Conservation (phyloP, 805 yeast species). For the Dipodascus geniculatus region DNA sequence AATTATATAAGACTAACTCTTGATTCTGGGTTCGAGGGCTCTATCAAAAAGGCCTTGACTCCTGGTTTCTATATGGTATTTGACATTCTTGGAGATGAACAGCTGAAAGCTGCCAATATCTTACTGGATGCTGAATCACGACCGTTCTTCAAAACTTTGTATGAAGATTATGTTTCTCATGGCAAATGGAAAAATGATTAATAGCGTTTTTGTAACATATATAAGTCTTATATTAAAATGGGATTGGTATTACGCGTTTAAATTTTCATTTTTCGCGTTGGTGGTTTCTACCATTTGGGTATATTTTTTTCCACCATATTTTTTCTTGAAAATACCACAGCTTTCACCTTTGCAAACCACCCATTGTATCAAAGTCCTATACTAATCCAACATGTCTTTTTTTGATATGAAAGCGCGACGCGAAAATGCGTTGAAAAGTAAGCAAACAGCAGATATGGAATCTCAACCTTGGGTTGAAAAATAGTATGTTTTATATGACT, state of each 20-base stretch:
- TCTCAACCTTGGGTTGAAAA: slow-evolving; percentile 81
- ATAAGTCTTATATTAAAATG: background rate
- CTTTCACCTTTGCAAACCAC: too few species aligned
- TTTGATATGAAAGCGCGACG: slow-evolving; percentile 1
- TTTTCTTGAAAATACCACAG: background rate
- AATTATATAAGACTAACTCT: slow-evolving; percentile 48
- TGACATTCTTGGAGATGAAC: slow-evolving; percentile 57
- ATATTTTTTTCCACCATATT: background rate
- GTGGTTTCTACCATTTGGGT: too few species aligned
- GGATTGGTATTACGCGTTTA: too few species aligned
- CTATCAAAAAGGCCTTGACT: slow-evolving; percentile 37
- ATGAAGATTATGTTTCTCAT: slow-evolving; percentile 57
- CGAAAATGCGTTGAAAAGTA: background rate
- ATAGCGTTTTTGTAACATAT: too few species aligned
- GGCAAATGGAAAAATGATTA: slow-evolving; percentile 74
- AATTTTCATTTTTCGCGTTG: background rate
- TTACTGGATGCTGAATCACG: slow-evolving; percentile 61
- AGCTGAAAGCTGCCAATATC: slow-evolving; percentile 48
- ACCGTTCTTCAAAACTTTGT: slow-evolving; percentile 51
- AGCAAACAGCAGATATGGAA: slow-evolving; percentile 1
- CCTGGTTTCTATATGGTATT: slow-evolving; percentile 52
- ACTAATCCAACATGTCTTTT: slow-evolving; percentile 1
- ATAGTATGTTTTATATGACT: slow-evolving; percentile 39
- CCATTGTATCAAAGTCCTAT: too few species aligned
- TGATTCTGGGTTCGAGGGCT: slow-evolving; percentile 34